These are phyloP conservation scores for Malassezia yamatoensis DNA, from an alignment of 1,284 basidiomycete genomes.

Conservation along the genomic window DNA sequence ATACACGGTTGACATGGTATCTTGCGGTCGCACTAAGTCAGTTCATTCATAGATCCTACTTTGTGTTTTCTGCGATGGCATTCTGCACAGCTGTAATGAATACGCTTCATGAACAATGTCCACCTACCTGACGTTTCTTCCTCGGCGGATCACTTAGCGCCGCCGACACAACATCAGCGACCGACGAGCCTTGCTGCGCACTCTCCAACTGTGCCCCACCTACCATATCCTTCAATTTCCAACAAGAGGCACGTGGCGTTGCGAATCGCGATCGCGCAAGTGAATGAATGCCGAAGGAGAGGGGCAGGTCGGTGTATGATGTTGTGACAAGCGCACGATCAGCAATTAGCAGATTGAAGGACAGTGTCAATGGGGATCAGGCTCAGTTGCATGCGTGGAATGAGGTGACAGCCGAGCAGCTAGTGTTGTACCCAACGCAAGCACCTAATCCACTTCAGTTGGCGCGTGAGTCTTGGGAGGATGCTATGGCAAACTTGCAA, in stretches of 20 bases:
- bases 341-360: too few relatives aligned
- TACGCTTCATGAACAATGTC: conserved; percentile 13
- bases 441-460: background rate
- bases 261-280: background rate
- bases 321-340: background rate
- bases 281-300: background rate
- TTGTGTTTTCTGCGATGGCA: conserved; percentile 43
- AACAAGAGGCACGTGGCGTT: background rate
- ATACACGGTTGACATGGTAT: conserved; percentile 40
- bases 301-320: conserved; percentile 1
- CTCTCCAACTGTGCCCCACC: background rate
- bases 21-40: conserved; percentile 31
- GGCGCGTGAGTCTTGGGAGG: conserved; percentile 2
- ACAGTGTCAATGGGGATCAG: too few relatives aligned
- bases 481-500: background rate
- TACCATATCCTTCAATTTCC: background rate
- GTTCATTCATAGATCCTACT: background rate
- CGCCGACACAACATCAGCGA: conserved; percentile 36
- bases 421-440: background rate
- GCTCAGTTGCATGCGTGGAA: too few relatives aligned
- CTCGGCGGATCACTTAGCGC: conserved; percentile 31
- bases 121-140: conserved; percentile 28
- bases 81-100: conserved; percentile 44
- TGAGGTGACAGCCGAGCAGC: background rate
- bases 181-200: conserved; percentile 5